These are phyloP conservation scores for Albifimbria verrucaria DNA, from an alignment of 2,329 filamentous ascomycete species.

Conservation along the genomic window DNA sequence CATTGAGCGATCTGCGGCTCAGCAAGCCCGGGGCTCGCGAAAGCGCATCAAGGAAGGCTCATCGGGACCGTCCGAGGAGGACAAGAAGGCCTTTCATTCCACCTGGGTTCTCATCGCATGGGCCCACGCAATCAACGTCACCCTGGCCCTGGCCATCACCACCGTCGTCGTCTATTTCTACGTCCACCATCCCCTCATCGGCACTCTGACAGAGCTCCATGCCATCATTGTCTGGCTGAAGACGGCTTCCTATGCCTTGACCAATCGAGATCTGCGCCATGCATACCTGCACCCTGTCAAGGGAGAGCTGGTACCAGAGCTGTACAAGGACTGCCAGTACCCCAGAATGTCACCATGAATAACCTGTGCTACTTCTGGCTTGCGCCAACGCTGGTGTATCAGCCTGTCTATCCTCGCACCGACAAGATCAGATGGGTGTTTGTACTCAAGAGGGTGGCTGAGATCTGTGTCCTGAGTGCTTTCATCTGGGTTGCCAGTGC, in stretches of 20 bases:
- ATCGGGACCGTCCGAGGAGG: slow-evolving; percentile 48
- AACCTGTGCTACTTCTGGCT: slow-evolving; percentile 98
- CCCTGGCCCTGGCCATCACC: slow-evolving; percentile 74
- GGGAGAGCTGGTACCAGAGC: slow-evolving; percentile 69
- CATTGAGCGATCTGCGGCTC: slow-evolving; percentile 80
- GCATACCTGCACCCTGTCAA: slow-evolving; percentile 76
- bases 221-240: slow-evolving; percentile 96
- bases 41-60: slow-evolving; percentile 51
- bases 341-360: slow-evolving; percentile 83
- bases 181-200: slow-evolving; percentile 90
- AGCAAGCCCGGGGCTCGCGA: slow-evolving; percentile 69
- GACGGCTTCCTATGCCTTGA: slow-evolving; percentile 92
- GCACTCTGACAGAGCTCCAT: slow-evolving; percentile 85
- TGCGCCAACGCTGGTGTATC: slow-evolving; percentile 93
- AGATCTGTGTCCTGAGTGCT: slow-evolving; percentile 73
- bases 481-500: slow-evolving; percentile 95
- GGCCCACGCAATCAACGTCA: slow-evolving; percentile 79
- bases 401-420: slow-evolving; percentile 91
- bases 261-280: slow-evolving; percentile 91
- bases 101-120: slow-evolving; percentile 80
- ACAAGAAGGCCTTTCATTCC: slow-evolving; percentile 63
- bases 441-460: slow-evolving; percentile 75
- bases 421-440: slow-evolving; percentile 81
- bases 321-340: slow-evolving; percentile 84
- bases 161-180: slow-evolving; percentile 85